These are phyloP conservation scores for Kodamaea kakaduensis DNA, from an alignment of 805 yeast species.

Conservation along the genomic window DNA sequence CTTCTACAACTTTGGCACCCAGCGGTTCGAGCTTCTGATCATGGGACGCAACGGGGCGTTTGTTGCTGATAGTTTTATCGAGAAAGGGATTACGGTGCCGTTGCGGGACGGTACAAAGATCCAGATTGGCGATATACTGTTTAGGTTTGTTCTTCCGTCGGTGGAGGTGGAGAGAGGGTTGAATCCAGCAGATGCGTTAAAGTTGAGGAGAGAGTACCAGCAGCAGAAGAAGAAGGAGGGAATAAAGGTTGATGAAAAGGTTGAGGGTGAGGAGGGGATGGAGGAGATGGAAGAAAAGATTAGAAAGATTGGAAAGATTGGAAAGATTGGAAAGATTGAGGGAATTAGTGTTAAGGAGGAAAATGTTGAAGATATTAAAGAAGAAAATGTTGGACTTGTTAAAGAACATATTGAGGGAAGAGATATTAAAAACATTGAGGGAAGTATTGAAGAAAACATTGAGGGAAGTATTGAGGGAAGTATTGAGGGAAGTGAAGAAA, in stretches of 20 bases:
- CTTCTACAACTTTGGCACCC: constrained; percentile 94
- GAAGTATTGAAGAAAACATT: background rate
- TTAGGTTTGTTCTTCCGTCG: constrained; percentile 80
- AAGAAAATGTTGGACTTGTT: too few relatives aligned
- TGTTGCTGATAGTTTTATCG: constrained; percentile 86
- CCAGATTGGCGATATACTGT: constrained; percentile 90
- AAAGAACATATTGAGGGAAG: background rate
- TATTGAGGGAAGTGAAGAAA: constrained; percentile 1
- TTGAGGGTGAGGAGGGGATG: constrained; percentile 1
- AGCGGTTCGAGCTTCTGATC: constrained; percentile 85
- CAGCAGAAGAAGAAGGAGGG: constrained; percentile 12
- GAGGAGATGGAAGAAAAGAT: constrained; percentile 6
- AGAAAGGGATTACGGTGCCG: constrained; percentile 88
- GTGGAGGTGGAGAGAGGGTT: constrained; percentile 44
- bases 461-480: too few relatives aligned
- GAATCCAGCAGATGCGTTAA: constrained; percentile 61
- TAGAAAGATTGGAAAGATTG: constrained; percentile 5
- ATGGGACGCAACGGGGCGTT: constrained; percentile 96
- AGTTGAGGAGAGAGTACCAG: constrained; percentile 49
- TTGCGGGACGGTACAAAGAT: constrained; percentile 75
- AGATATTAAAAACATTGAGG: too few relatives aligned
- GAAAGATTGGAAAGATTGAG: too few relatives aligned
- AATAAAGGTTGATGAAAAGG: background rate
- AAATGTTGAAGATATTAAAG: constrained; percentile 2
- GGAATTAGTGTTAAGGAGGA: constrained; percentile 1